These are phyloP conservation scores for Pseudozyma sp. DNA, from an alignment of 1,284 basidiomycete genomes.

Conservation along the genomic window DNA sequence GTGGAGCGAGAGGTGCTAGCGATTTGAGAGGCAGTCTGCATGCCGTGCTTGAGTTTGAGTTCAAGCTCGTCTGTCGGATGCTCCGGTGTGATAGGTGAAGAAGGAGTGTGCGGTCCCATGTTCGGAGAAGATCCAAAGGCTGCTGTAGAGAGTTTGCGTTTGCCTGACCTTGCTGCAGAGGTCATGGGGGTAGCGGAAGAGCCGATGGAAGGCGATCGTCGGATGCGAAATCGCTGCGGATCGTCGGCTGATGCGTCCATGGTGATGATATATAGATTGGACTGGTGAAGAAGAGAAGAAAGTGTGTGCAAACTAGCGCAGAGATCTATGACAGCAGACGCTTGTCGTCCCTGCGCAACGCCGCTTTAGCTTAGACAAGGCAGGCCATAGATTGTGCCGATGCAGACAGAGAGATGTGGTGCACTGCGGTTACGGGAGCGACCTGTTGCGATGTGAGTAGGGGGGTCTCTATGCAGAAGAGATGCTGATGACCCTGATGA, in stretches of 20 bases:
- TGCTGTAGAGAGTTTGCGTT: slow-evolving; percentile 50
- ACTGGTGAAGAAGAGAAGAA: not conserved
- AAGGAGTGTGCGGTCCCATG: slow-evolving; percentile 31
- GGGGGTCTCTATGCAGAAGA: too few species aligned
- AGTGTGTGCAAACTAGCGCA: slow-evolving; percentile 10
- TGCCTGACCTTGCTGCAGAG: slow-evolving; percentile 24
- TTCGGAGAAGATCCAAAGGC: slow-evolving; percentile 44
- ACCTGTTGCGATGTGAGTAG: too few species aligned
- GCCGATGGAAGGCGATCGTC: slow-evolving; percentile 43
- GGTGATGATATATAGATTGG: not conserved
- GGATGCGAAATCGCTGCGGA: slow-evolving; percentile 35
- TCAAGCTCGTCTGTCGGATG: slow-evolving; percentile 21
- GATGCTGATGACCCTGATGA: too few species aligned
- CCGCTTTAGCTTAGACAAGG: slow-evolving; percentile 1
- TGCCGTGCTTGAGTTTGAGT: slow-evolving; percentile 17
- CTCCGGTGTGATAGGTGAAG: slow-evolving; percentile 39
- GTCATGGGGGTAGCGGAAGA: slow-evolving; percentile 25
- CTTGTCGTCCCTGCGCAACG: slow-evolving; percentile 24
- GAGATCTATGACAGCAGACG: slow-evolving; percentile 28
- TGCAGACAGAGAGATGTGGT: too few species aligned
- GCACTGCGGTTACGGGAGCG: too few species aligned
- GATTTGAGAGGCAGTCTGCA: slow-evolving; percentile 22
- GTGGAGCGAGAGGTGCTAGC: slow-evolving; percentile 33
- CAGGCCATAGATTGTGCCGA: slow-evolving; percentile 12
- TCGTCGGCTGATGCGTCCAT: slow-evolving; percentile 55